phyloP scores from a whole-genome alignment of 2,329 filamentous ascomycete genomes.

The Cercospora brassicicola region DNA sequence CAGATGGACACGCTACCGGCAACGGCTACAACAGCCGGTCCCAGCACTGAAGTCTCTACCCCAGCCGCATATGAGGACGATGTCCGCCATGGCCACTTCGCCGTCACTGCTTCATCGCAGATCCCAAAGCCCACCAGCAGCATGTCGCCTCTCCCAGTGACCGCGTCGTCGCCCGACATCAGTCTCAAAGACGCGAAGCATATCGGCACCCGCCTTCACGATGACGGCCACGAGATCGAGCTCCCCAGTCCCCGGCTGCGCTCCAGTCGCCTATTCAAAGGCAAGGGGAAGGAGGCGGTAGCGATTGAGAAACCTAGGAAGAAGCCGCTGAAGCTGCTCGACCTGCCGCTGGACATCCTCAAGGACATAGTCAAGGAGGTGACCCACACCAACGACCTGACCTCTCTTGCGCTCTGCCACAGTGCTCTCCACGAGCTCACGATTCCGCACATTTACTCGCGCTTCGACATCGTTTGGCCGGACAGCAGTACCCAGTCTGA shows the following conservation, averaged over 20 bases:
- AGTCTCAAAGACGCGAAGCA: constrained; percentile 33
- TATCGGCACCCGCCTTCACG: constrained; percentile 34
- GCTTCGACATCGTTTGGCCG: constrained; percentile 87
- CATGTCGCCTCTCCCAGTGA: constrained; percentile 18
- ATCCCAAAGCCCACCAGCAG: constrained; percentile 31
- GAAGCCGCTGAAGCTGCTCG: constrained; percentile 65
- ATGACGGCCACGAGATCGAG: constrained; percentile 36
- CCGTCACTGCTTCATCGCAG: constrained; percentile 30
- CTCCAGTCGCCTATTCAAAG: constrained; percentile 51
- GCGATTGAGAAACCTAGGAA: constrained; percentile 45
- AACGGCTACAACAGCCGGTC: constrained; percentile 20
- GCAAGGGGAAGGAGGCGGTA: constrained; percentile 45
- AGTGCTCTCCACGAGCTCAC: constrained; percentile 73
- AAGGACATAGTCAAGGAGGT: constrained; percentile 79
- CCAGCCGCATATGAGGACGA: constrained; percentile 32
- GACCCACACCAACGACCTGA: constrained; percentile 78
- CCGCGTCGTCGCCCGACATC: constrained; percentile 21
- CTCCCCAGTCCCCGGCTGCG: constrained; percentile 35
- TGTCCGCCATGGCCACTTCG: constrained; percentile 29
- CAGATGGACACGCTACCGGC: constrained; percentile 12
- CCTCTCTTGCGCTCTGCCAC: constrained; percentile 73
- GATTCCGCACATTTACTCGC: constrained; percentile 76
- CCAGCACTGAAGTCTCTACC: constrained; percentile 27
- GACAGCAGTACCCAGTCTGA: constrained; percentile 65
- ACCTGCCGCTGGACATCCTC: constrained; percentile 75